phyloP scores from a whole-genome alignment of 116 monocot species.

The Phalaenopsis hybrid region DNA sequence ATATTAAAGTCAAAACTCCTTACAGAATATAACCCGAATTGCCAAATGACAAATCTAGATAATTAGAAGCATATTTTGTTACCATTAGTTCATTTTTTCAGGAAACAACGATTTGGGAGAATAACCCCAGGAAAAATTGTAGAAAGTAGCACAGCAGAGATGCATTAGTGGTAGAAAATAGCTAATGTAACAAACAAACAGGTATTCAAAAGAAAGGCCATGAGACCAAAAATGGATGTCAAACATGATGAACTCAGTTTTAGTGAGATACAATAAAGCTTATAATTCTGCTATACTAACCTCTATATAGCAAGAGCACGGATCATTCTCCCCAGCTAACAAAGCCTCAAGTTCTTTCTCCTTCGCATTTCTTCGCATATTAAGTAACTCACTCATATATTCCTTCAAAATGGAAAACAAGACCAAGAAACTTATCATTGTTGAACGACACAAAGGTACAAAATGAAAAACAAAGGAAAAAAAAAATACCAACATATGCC shows the following conservation, averaged over 20 bases:
- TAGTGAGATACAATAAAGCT: not conserved
- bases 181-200: not conserved
- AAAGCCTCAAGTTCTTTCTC: slow-evolving; percentile 90
- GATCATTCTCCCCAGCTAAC: slow-evolving; percentile 70
- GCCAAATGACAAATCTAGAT: not conserved
- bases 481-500: not conserved
- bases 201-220: not conserved
- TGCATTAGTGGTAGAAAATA: not conserved
- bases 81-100: not conserved
- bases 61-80: not conserved
- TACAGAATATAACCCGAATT: not conserved
- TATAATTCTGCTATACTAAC: slow-evolving; percentile 16
- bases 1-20: not conserved
- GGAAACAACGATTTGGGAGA: not conserved
- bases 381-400: slow-evolving; percentile 49
- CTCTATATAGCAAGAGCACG: slow-evolving; percentile 93
- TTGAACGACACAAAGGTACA: not conserved
- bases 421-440: not conserved
- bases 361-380: slow-evolving; percentile 77
- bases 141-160: not conserved
- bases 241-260: not conserved
- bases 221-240: not conserved
- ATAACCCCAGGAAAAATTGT: not conserved
- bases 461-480: not conserved
- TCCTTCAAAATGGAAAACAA: slow-evolving; percentile 44